Percentiles rank a stretch among this genome's conserved stretches.
Conservation (phyloP, 495 filamentous ascomycete species). For the Neurospora intermedia region DNA sequence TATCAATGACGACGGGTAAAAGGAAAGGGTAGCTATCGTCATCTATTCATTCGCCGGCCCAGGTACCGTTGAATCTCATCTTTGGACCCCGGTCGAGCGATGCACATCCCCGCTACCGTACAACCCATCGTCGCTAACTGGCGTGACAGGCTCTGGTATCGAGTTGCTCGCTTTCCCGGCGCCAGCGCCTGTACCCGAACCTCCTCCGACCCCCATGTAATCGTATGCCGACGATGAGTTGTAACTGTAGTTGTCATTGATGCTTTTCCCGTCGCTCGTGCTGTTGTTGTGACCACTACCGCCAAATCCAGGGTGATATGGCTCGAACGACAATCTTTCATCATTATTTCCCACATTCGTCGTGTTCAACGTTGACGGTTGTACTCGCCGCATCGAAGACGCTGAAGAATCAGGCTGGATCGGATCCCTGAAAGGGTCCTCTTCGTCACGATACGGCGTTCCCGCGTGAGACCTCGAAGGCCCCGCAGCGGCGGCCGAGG, state of each 20-base stretch:
- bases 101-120: slow-evolving; percentile 1
- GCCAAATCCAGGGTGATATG: slow-evolving; percentile 42
- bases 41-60: not conserved
- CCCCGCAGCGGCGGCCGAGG: slow-evolving; percentile 6
- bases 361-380: slow-evolving; percentile 5
- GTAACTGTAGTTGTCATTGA: not conserved
- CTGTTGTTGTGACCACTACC: not conserved
- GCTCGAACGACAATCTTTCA: slow-evolving; percentile 32
- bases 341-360: slow-evolving; percentile 9
- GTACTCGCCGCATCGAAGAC: slow-evolving; percentile 11
- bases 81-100: not conserved
- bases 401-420: slow-evolving; percentile 14
- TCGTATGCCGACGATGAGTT: not conserved
- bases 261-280: not conserved
- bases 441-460: slow-evolving; percentile 23
- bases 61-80: not conserved
- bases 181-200: slow-evolving; percentile 3
- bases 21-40: not conserved
- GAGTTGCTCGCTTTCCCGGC: not conserved
- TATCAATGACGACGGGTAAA: not conserved
- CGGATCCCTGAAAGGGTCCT: slow-evolving; percentile 41
- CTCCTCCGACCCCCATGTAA: not conserved
- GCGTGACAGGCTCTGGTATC: slow-evolving; percentile 12
- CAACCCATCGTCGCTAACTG: slow-evolving; percentile 14
- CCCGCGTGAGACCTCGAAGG: slow-evolving; percentile 28